Percentiles rank a stretch among this genome's conserved stretches.
Conservation (phyloP, 2,329 filamentous ascomycete genomes). For the Pseudogymnoascus sp. region DNA sequence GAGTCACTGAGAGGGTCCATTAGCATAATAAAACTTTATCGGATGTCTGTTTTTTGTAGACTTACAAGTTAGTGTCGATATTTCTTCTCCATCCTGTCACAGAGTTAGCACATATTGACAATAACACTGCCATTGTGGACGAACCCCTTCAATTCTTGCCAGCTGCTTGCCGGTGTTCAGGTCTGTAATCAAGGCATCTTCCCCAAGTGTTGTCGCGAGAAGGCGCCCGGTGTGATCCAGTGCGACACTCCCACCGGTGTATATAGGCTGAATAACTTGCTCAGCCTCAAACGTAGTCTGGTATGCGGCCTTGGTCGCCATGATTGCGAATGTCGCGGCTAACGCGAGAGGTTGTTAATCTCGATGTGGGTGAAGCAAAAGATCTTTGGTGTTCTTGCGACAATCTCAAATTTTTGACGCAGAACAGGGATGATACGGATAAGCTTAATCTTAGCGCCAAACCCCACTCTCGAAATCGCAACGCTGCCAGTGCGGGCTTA, state of each 20-base stretch:
- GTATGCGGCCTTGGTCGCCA: constrained; percentile 54
- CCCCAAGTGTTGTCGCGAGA: constrained; percentile 80
- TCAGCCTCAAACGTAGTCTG: constrained; percentile 86
- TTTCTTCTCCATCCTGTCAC: constrained; percentile 62
- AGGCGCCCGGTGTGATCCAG: constrained; percentile 74
- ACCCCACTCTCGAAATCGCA: constrained; percentile 5
- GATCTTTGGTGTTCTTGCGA: constrained; percentile 10
- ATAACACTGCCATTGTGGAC: constrained; percentile 21
- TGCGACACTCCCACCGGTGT: constrained; percentile 80
- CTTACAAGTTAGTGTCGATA: constrained; percentile 63
- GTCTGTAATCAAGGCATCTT: constrained; percentile 83
- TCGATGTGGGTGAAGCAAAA: background rate
- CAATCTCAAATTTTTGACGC: constrained; percentile 11
- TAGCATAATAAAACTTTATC: constrained; percentile 12
- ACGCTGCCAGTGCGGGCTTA: background rate
- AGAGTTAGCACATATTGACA: constrained; percentile 21
- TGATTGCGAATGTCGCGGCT: constrained; percentile 27
- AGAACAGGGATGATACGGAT: constrained; percentile 11
- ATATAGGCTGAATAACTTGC: constrained; percentile 82
- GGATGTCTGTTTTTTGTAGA: constrained; percentile 13
- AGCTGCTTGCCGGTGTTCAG: constrained; percentile 74
- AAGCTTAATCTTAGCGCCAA: constrained; percentile 13
- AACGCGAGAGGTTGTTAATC: background rate
- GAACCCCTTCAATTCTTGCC: constrained; percentile 77
- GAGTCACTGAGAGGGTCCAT: constrained; percentile 60